A percentile compares a stretch with the other conserved stretches of the same genome.
Conservation (phyloP, 2,329 filamentous ascomycete species). For the Lachnellula suecica region DNA sequence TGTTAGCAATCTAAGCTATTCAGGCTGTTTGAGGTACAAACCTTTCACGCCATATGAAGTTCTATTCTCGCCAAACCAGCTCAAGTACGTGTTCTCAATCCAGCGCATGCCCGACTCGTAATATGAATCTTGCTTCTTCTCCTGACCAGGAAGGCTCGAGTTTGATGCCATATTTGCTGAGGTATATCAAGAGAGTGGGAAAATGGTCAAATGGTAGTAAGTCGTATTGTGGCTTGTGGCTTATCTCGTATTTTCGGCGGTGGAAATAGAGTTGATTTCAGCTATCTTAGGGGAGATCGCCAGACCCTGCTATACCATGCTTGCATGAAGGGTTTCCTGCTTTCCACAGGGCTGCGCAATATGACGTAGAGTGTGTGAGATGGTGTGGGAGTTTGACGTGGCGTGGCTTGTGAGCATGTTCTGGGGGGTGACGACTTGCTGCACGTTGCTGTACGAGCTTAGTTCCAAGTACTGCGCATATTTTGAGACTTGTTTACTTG, state of each 20-base stretch:
- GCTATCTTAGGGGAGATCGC: too few relatives aligned
- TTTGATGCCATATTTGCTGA: constrained; percentile 5
- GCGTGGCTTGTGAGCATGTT: constrained; percentile 1
- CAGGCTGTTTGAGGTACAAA: constrained; percentile 2
- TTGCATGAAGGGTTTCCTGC: neutral
- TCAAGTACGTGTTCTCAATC: constrained; percentile 31
- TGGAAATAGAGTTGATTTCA: too few relatives aligned
- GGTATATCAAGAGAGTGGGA: too few relatives aligned
- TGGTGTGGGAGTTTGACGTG: neutral
- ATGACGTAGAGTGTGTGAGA: constrained; percentile 2
- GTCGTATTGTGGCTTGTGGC: neutral
- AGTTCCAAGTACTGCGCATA: too few relatives aligned
- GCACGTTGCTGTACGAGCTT: too few relatives aligned
- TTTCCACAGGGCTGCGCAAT: neutral
- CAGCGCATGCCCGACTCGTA: constrained; percentile 25
- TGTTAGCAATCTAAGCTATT: neutral
- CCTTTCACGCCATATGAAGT: constrained; percentile 30
- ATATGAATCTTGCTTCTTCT: constrained; percentile 21
- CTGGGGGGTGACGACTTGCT: too few relatives aligned
- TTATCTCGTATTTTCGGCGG: too few relatives aligned
- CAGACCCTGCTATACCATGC: neutral
- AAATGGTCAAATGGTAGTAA: too few relatives aligned
- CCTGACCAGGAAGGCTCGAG: constrained; percentile 5
- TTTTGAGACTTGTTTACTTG: too few relatives aligned
- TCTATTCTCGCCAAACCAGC: constrained; percentile 30